These are phyloP conservation scores for Phytophthora sp. DNA, from an alignment of 352 stramenopile genomes.

Conservation along the genomic window DNA sequence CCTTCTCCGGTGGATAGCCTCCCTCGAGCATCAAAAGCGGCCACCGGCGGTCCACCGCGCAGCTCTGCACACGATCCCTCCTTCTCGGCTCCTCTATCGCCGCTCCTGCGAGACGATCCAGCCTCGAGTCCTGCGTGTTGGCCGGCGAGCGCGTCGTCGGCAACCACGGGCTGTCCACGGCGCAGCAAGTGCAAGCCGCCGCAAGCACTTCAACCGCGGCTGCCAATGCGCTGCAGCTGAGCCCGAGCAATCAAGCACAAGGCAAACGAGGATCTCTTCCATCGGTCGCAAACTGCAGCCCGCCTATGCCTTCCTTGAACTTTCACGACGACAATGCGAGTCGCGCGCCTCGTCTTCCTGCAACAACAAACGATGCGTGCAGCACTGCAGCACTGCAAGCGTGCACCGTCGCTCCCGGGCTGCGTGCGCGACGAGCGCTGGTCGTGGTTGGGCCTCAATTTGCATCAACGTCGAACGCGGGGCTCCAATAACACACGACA, in stretches of 20 bases:
- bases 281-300: constrained; percentile 1
- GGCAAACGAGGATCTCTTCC: not conserved
- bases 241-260: not conserved
- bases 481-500: no score
- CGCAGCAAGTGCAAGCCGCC: no score
- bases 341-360: constrained; percentile 3
- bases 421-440: no score
- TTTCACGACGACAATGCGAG: constrained; percentile 5
- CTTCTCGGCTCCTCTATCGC: not conserved
- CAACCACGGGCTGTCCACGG: not conserved
- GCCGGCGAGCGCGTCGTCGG: not conserved
- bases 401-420: no score
- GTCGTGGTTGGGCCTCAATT: no score
- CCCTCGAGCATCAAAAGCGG: not conserved
- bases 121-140: not conserved
- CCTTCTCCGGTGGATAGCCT: not conserved
- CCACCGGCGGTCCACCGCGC: not conserved
- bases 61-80: not conserved
- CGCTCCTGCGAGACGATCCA: not conserved
- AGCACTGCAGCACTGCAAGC: no score
- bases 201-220: constrained; percentile 2
- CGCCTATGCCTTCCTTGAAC: constrained; percentile 8
- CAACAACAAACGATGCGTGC: not conserved
- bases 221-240: not conserved
- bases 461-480: no score